A percentile compares a stretch with the other conserved stretches of the same genome.
phyloP scores from a whole-genome alignment of 345 rosid species.

The Laguncularia racemosa region DNA sequence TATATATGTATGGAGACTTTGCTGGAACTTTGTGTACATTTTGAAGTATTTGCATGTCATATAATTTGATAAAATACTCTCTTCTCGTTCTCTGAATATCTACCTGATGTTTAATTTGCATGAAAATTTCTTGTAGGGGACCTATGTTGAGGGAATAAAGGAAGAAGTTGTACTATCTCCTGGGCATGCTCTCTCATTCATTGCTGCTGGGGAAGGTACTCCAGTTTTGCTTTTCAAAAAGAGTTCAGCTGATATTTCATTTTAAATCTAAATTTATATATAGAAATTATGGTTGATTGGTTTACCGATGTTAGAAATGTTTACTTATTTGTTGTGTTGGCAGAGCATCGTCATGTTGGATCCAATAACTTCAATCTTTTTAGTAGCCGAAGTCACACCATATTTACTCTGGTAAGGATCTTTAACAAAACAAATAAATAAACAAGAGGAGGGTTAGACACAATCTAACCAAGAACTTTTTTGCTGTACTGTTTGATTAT shows the following conservation, averaged over 20 bases:
- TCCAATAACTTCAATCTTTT: slow-evolving; percentile 95
- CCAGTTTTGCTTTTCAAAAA: background rate
- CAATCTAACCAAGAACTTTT: too few species aligned
- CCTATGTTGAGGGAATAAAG: slow-evolving; percentile 98
- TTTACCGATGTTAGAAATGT: background rate
- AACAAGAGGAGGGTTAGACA: too few species aligned
- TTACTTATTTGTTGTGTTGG: slow-evolving; percentile 18
- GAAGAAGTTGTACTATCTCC: slow-evolving; percentile 99
- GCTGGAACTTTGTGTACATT: too few species aligned
- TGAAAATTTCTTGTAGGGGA: slow-evolving; percentile 49
- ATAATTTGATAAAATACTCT: background rate
- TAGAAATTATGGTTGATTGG: background rate
- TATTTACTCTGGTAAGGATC: slow-evolving; percentile 78
- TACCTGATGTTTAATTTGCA: background rate
- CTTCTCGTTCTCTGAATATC: background rate
- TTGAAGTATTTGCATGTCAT: too few species aligned
- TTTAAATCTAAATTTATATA: background rate
- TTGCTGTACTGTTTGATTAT: too few species aligned
- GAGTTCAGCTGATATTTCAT: background rate
- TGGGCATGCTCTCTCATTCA: slow-evolving; percentile 94
- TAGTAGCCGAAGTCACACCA: slow-evolving; percentile 99
- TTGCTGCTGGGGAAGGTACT: slow-evolving; percentile 99
- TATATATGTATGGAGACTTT: too few species aligned
- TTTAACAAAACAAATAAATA: background rate
- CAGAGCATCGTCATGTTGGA: slow-evolving; percentile 99